Percentiles rank a stretch among this genome's conserved stretches.
phyloP scores from a whole-genome alignment of 352 stramenopile genomes.

The Pythium oligandrum region DNA sequence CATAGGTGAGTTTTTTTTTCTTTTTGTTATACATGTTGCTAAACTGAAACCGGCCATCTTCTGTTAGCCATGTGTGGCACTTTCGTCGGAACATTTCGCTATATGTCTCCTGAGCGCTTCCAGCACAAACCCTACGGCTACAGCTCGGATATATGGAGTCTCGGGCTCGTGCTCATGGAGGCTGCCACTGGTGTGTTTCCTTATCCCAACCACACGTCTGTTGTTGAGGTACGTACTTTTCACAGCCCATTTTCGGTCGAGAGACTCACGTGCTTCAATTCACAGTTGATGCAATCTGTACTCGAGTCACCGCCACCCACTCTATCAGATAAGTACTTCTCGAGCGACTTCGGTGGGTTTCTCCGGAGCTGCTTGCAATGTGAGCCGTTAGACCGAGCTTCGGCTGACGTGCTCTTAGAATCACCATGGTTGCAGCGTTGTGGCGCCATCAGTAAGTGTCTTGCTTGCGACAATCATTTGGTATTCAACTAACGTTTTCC shows the following conservation, averaged over 20 bases:
- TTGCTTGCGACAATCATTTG: not conserved
- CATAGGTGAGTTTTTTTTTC: conserved; percentile 35
- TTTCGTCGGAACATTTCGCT: conserved; percentile 93
- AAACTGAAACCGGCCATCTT: no score
- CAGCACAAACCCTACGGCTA: conserved; percentile 86
- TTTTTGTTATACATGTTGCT: not conserved
- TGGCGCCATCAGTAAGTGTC: conserved; percentile 53
- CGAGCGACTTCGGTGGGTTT: conserved; percentile 69
- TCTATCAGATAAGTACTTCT: conserved; percentile 66
- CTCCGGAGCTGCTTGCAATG: conserved; percentile 61
- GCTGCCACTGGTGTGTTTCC: conserved; percentile 84
- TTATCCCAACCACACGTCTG: conserved; percentile 67
- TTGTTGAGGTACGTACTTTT: no score
- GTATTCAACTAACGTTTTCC: not conserved
- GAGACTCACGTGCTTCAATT: conserved; percentile 57
- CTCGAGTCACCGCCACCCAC: conserved; percentile 62
- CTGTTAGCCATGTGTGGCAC: conserved; percentile 87
- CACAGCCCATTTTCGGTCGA: no score
- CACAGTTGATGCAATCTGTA: conserved; percentile 68
- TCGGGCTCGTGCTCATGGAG: conserved; percentile 92
- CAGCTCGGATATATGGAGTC: conserved; percentile 91
- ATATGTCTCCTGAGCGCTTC: conserved; percentile 92
- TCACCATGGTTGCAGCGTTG: conserved; percentile 74
- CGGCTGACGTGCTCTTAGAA: conserved; percentile 53
- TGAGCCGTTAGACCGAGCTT: conserved; percentile 54